phyloP scores from a whole-genome alignment of 2,329 filamentous ascomycete genomes.

The Fusarium denticulatum region DNA sequence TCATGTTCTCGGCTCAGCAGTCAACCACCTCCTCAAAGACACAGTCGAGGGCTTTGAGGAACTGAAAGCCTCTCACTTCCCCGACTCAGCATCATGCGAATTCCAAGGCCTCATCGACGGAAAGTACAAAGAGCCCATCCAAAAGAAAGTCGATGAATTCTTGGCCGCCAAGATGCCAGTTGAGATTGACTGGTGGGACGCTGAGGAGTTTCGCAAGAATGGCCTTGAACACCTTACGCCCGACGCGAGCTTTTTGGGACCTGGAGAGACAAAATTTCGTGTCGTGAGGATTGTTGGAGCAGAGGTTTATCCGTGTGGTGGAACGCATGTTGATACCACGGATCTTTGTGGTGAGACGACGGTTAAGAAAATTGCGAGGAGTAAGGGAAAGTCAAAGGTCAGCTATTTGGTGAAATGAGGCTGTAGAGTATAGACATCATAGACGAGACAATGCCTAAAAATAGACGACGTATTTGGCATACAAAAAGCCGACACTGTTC shows the following conservation, averaged over 20 bases:
- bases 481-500: not conserved
- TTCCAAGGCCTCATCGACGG: constrained; percentile 74
- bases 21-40: constrained; percentile 65
- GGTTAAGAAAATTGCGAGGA: constrained; percentile 70
- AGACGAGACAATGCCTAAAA: not conserved
- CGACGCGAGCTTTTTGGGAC: constrained; percentile 49
- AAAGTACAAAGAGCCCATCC: constrained; percentile 70
- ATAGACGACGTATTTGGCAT: not conserved
- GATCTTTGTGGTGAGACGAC: constrained; percentile 67
- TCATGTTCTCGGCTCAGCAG: constrained; percentile 75
- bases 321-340: constrained; percentile 74
- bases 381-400: constrained; percentile 39
- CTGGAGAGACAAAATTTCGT: constrained; percentile 63
- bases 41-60: constrained; percentile 68
- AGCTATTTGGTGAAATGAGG: constrained; percentile 34
- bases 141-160: constrained; percentile 68
- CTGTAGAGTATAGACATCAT: not conserved
- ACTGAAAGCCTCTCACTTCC: constrained; percentile 77
- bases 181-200: constrained; percentile 72
- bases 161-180: constrained; percentile 66
- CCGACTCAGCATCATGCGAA: constrained; percentile 72
- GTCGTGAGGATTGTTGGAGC: constrained; percentile 75
- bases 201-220: constrained; percentile 65
- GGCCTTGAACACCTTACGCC: constrained; percentile 66
- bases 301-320: constrained; percentile 78